These are phyloP conservation scores for Fraxinus floribunda DNA, from an alignment of 305 asterid genomes.

Conservation along the genomic window DNA sequence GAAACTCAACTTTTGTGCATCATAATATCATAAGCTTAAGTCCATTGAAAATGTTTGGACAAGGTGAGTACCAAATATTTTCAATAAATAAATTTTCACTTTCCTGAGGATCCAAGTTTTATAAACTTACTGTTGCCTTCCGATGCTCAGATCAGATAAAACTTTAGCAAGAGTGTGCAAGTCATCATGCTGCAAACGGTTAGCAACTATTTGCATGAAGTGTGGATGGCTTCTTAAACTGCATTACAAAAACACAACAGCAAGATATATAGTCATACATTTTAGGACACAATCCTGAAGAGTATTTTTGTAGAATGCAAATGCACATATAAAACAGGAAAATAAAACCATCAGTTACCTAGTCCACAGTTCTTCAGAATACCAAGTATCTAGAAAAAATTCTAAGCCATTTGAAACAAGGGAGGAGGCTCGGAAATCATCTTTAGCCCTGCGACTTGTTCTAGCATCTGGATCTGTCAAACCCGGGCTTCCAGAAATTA, in stretches of 20 bases:
- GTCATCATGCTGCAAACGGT: constrained; percentile 65
- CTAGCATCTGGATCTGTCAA: constrained; percentile 59
- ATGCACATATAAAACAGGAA: constrained; percentile 2
- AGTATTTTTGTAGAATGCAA: not conserved
- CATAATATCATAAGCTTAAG: not conserved
- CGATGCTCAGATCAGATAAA: constrained; percentile 70
- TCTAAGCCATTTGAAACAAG: constrained; percentile 72
- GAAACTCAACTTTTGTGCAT: not conserved
- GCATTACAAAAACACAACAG: constrained; percentile 28
- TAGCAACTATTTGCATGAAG: constrained; percentile 47
- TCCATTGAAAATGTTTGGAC: not conserved
- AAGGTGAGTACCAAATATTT: not conserved
- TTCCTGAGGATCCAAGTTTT: not conserved
- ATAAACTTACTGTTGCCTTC: constrained; percentile 85
- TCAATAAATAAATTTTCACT: not conserved
- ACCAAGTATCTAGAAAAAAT: constrained; percentile 73
- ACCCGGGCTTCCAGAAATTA: constrained; percentile 95
- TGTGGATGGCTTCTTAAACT: constrained; percentile 86
- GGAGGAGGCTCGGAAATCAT: constrained; percentile 71
- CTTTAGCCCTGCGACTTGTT: constrained; percentile 64
- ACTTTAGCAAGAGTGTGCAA: constrained; percentile 65
- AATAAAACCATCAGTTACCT: constrained; percentile 46
- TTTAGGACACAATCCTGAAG: not conserved
- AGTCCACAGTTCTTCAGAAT: constrained; percentile 78
- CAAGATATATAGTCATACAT: constrained; percentile 1